Evolutionary conservation across 2,329 filamentous ascomycete species (phyloP), one percentile per base, ranked within the genome.

Genomic region (Coniochaeta sp.): DNA sequence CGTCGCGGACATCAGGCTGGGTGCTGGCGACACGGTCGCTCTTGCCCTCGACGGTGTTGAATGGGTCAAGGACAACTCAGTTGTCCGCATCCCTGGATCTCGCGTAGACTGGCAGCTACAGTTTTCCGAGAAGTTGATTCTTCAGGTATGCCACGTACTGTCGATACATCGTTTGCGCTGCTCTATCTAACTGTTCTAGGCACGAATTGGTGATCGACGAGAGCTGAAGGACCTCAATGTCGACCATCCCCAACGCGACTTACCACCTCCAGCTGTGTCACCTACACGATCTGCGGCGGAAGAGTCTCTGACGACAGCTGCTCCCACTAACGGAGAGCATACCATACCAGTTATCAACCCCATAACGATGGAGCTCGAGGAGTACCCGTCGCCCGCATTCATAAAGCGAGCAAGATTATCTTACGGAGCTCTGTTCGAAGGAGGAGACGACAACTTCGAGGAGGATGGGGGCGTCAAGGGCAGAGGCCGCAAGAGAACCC

Each of bases 371-470:
- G 76, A 76, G 9, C 67, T 76, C 52, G 75, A 79, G 19, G 83
- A 88, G 65, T 95, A 86, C 75, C 79, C 83, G 4, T 96, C 91
- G 2, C 92, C 92, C 0, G 90, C 90, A 0, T 96, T 96, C 65
- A 75, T 91, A 22, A 93, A 89, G 71, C 81, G 88, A 58, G 81
- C 84, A 16, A 81, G 89, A 59, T 76, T 89, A 4, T 92, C 89
- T 0, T 88, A 88, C 60, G 87, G 87, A 1, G 84, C 85, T 0
- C 73, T 89, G 0, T 84, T 88, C 57, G 84, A 89, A 64, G 81
- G 81, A 4, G 80, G 80, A 1, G 81, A 85, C 63, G 87, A 92
- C 66, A 82, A 86, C 3, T 88, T 93, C 16, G 87, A 90, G 61
- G 89, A 89, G 28, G 85, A 89, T 70, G 83, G 83, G 1, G 80